Conservation (phyloP, 1,284 basidiomycete genomes). For the Fomitopsis pinicola region DNA sequence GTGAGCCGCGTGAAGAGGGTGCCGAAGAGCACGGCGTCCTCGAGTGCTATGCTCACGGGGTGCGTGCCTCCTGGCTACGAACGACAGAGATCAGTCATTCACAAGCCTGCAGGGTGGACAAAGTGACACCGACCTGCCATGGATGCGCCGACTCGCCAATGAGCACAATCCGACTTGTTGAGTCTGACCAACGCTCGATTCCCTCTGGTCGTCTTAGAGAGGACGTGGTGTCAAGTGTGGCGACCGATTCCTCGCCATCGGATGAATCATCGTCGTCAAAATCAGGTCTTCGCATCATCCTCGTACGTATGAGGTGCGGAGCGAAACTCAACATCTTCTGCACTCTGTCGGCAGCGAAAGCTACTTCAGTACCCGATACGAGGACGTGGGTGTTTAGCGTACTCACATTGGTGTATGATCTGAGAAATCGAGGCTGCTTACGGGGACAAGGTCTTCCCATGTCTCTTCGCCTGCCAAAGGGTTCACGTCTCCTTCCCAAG, state of each 20-base stretch:
- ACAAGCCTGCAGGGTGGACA: constrained; percentile 21
- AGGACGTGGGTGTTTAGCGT: no score
- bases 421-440: constrained; percentile 10
- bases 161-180: constrained; percentile 37
- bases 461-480: constrained; percentile 15
- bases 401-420: constrained; percentile 15
- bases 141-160: constrained; percentile 49
- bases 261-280: constrained; percentile 52
- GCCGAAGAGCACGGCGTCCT: constrained; percentile 44
- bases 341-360: constrained; percentile 30
- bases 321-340: constrained; percentile 37
- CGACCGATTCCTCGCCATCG: neutral
- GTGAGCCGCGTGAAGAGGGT: constrained; percentile 41
- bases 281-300: constrained; percentile 27
- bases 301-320: constrained; percentile 30
- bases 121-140: constrained; percentile 31
- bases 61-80: constrained; percentile 31
- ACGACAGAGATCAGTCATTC: constrained; percentile 32
- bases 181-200: constrained; percentile 55
- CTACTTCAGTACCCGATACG: neutral
- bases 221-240: neutral
- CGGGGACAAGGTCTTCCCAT: constrained; percentile 19
- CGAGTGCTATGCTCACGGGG: constrained; percentile 37
- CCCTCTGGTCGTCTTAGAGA: constrained; percentile 25
- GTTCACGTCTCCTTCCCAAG: constrained; percentile 11